phyloP scores from a whole-genome alignment of 495 filamentous ascomycete genomes.

The Ascodesmis nigricans region DNA sequence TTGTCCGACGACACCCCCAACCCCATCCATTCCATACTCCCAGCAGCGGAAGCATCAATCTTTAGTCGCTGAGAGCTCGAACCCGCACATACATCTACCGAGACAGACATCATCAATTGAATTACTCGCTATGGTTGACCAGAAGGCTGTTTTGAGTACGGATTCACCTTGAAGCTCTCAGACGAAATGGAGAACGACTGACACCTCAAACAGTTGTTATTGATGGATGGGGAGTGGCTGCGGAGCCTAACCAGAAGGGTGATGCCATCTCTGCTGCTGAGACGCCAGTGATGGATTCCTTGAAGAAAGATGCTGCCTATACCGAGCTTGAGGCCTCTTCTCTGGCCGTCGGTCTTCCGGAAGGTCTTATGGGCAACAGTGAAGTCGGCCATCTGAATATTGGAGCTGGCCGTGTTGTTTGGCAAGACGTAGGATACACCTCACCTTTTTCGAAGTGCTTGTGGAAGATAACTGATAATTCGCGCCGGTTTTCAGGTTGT shows the following conservation, averaged over 20 bases:
- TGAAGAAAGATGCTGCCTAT: conserved; percentile 54
- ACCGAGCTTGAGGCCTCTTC: conserved; percentile 87
- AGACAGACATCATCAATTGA: too few relatives aligned
- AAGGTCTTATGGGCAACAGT: conserved; percentile 96
- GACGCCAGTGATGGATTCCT: conserved; percentile 76
- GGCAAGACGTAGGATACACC: conserved; percentile 53
- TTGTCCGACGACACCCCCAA: too few relatives aligned
- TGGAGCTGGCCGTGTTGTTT: conserved; percentile 89
- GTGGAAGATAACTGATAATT: conserved; percentile 1
- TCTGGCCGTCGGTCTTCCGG: conserved; percentile 80
- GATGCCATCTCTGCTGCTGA: conserved; percentile 86
- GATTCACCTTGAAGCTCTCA: conserved; percentile 14
- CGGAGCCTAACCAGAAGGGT: conserved; percentile 54
- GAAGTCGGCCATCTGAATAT: conserved; percentile 98
- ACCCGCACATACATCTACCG: too few relatives aligned
- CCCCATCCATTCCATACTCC: too few relatives aligned
- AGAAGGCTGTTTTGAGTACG: conserved; percentile 85
- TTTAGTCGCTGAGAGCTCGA: too few relatives aligned
- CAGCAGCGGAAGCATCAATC: too few relatives aligned
- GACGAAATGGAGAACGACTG: background rate
- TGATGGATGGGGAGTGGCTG: conserved; percentile 90
- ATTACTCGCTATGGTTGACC: conserved; percentile 61
- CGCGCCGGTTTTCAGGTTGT: conserved; percentile 30
- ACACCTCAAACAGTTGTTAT: conserved; percentile 49
- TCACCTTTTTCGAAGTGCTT: background rate